Evolutionary conservation across 2,329 filamentous ascomycete genomes (phyloP), one percentile per base, ranked within the genome.

Genomic region (Acephala macrosclerotiorum): DNA sequence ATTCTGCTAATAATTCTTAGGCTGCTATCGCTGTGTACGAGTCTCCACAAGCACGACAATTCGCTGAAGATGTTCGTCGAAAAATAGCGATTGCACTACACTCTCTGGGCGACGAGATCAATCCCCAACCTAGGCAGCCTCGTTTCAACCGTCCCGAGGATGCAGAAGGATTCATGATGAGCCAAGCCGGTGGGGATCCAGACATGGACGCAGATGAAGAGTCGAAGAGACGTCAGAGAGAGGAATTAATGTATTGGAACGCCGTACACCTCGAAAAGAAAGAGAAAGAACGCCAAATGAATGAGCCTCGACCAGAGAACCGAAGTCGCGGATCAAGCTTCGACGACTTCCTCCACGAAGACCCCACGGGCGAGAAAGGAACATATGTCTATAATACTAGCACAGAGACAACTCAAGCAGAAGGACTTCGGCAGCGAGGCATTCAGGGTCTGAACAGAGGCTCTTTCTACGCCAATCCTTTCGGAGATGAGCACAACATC

Each of bases 231-330:
- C 80, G 86, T 65, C 88, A 90, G 75, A 82, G 87, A 42, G 87
- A 90, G 72, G 88, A 90, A 76, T 75, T 90, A 66, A 80, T 89
- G 77, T 89, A 89, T 71, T 90, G 88, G 88, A 90, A 90, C 72
- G 80, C 84, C 2, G 69, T 87, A 36, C 83, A 79, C 60, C 75
- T 87, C 59, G 79, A 84, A 74, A 84, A 84, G 74, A 74, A 81
- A 72, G 78, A 81, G 63, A 77, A 76, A 61, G 75, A 79, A 61
- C 66, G 68, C 35, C 69, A 67, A 29, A 47, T 73, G 53, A 66
- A 66, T 70, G 45, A 64, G 64, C 20, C 67, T 65, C 68, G 69
- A 61, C 66, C 75, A 16, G 72, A 73, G 60, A 77, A 76, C 60
- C 66, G 65, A 40, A 74, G 70, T 65, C 65, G 67, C 35, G 64